Evolutionary conservation across 345 rosid genomes (phyloP), one percentile per base, ranked within the genome.

Genomic region (Camelina sativa): DNA sequence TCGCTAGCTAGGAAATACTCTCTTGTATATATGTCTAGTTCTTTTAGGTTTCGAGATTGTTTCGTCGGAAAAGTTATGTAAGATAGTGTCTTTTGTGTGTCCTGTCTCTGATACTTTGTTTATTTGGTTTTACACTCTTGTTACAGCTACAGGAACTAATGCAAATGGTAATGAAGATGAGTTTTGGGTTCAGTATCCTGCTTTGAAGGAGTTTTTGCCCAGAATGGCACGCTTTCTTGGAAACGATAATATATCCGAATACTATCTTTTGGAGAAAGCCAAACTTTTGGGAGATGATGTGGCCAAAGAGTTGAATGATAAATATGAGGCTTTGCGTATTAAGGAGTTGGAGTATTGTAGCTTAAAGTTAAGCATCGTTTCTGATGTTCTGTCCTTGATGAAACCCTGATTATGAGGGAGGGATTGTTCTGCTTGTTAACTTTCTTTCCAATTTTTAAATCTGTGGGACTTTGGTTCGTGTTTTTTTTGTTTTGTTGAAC

Each of bases 251-350:
- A 3, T 69, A 5, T 3, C 73, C 0, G 55, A 32, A 13, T 1
- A 32, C 55, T 16, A 1, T 25, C 16, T 4, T n/a, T 44, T 1
- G 2, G 65, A 69, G 56, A 13, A 5, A 32, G 46, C n/a, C 10
- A 58, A 70, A 28, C 34, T 17, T 70, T 19, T 70, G 0, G 65
- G 65, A 12, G 74, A 70, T 12, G 56, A 70, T 0, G 58, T 46
- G 56, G 65, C 65, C 11, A 46, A 58, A 22, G 34, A 57, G 65
- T 2, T 58, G 34, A 70, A 70, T 13, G 74, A 46, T 7, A 46
- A 7, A 19, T 11, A 65, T 20, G 3, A 58, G 12, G 65, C 32
- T 46, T 13, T 70, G 62, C 19, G 7, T 58, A 25, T 19, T 16
- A 46, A 1, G 56, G 65, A 58, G 15, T 9, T 56, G 0, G 57